phyloP scores from a whole-genome alignment of 2,329 filamentous ascomycete species.

The Aspergillus sp. region DNA sequence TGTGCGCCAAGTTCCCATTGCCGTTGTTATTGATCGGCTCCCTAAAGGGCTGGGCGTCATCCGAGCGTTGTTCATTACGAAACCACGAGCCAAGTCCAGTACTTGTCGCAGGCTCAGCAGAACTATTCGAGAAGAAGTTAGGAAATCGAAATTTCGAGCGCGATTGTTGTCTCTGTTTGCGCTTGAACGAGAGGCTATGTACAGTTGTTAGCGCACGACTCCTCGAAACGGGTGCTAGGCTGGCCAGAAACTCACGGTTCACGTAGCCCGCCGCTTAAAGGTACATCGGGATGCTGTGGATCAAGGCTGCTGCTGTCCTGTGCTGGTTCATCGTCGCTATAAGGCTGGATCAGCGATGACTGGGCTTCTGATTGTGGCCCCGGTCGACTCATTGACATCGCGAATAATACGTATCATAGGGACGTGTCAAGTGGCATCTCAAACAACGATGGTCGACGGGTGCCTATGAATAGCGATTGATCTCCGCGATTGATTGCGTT shows the following conservation, averaged over 20 bases:
- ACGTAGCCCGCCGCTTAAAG: constrained; percentile 33
- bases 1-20: constrained; percentile 28
- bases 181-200: constrained; percentile 45
- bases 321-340: constrained; percentile 19
- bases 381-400: constrained; percentile 29
- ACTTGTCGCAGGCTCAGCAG: constrained; percentile 27
- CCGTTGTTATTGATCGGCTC: constrained; percentile 25
- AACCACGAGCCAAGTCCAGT: constrained; percentile 26
- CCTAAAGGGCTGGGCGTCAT: constrained; percentile 29
- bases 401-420: constrained; percentile 23
- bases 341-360: constrained; percentile 17
- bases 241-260: constrained; percentile 35
- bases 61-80: constrained; percentile 29
- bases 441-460: constrained; percentile 15
- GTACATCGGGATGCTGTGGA: constrained; percentile 20
- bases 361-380: constrained; percentile 20
- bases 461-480: constrained; percentile 8
- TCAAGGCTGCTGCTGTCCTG: constrained; percentile 18
- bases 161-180: constrained; percentile 40
- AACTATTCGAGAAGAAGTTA: constrained; percentile 38
- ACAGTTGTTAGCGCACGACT: constrained; percentile 4
- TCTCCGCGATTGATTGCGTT: constrained; percentile 3
- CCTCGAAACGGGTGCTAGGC: neutral
- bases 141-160: constrained; percentile 43
- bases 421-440: constrained; percentile 17